Evolutionary conservation across 345 rosid genomes (phyloP).

Genomic region (Syzygium jambos): DNA sequence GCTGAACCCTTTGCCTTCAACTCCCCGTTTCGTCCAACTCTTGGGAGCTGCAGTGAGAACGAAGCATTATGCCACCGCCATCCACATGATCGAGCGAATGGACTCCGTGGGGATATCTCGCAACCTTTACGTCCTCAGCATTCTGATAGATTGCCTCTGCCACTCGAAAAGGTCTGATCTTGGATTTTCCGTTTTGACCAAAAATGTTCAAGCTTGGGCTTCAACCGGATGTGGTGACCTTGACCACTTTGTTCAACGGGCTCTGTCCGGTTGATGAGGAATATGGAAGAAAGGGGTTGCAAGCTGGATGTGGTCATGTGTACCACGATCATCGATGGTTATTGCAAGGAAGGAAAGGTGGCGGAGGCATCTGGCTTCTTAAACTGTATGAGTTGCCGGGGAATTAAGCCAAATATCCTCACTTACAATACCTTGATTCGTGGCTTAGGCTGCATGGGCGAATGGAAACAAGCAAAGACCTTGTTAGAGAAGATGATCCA

Average conservation of each 20-base stretch:
- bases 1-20: not conserved
- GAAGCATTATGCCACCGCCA: not conserved
- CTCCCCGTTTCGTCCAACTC: not conserved
- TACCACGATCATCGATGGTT: not conserved
- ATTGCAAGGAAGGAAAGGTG: constrained; percentile 5
- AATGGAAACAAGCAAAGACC: not conserved
- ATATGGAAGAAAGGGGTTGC: not conserved
- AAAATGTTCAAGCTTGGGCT: constrained; percentile 7
- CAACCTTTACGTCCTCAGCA: not conserved
- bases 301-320: not conserved
- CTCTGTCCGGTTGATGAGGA: not conserved
- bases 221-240: not conserved
- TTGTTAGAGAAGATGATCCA: not conserved
- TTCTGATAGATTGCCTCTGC: constrained; percentile 4
- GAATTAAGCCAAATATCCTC: not conserved
- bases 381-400: not conserved
- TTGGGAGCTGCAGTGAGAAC: not conserved
- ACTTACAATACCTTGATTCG: not conserved
- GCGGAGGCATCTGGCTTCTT: not conserved
- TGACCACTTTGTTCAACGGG: not conserved
- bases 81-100: not conserved
- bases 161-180: not conserved
- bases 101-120: not conserved
- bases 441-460: not conserved
- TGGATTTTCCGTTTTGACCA: constrained; percentile 1